A percentile compares a stretch with the other conserved stretches of the same genome.
Evolutionary conservation across 768 basidiomycete species (phyloP).

Genomic region (Daedaleopsis sinensis): DNA sequence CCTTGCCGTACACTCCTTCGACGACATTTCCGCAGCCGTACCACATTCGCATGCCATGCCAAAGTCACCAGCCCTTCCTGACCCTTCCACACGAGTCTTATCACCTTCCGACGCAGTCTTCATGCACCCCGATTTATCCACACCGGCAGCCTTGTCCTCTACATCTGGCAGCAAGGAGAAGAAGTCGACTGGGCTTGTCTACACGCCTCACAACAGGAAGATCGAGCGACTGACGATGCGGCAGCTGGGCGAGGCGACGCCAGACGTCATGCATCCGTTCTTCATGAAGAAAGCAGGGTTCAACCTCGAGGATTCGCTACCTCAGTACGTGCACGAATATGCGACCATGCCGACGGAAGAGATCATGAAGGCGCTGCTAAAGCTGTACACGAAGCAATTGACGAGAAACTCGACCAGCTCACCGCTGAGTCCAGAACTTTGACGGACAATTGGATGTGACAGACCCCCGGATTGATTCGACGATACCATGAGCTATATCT

Average conservation of each 20-base stretch:
- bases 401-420: slow-evolving; percentile 3
- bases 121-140: not conserved
- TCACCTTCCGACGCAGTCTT: slow-evolving; percentile 9
- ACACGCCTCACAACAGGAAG: slow-evolving; percentile 57
- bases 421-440: not conserved
- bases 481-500: not conserved
- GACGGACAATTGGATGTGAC: not conserved
- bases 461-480: no score
- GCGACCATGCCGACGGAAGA: slow-evolving; percentile 82
- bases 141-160: not conserved
- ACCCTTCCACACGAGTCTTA: not conserved
- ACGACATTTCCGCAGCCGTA: not conserved
- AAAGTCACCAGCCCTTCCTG: not conserved
- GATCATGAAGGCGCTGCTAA: slow-evolving; percentile 79
- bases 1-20: slow-evolving; percentile 10
- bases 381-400: slow-evolving; percentile 77
- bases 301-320: slow-evolving; percentile 81
- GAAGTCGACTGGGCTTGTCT: slow-evolving; percentile 42
- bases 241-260: slow-evolving; percentile 87
- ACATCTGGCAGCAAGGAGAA: slow-evolving; percentile 18
- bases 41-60: not conserved
- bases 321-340: slow-evolving; percentile 86
- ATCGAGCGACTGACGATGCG: slow-evolving; percentile 85
- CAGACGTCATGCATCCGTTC: slow-evolving; percentile 86
- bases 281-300: slow-evolving; percentile 87